These are phyloP conservation scores for Naganishia onofrii DNA, from an alignment of 768 basidiomycete genomes.

Conservation along the genomic window DNA sequence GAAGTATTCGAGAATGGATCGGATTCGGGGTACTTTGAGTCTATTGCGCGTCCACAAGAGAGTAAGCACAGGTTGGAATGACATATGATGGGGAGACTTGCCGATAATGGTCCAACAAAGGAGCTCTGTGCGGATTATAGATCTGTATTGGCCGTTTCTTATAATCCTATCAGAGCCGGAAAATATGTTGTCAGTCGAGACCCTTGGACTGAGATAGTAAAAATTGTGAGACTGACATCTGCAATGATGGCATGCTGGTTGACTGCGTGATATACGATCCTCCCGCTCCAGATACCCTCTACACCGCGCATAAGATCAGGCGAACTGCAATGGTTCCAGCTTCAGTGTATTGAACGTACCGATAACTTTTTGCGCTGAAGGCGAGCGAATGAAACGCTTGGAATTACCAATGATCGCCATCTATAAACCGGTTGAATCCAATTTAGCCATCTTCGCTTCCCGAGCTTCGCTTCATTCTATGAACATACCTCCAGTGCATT, in stretches of 20 bases:
- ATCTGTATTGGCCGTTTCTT: slow-evolving; percentile 87
- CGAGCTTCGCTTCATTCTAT: slow-evolving; percentile 21
- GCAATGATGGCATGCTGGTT: slow-evolving; percentile 85
- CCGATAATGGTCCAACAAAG: slow-evolving; percentile 94
- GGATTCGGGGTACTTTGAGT: slow-evolving; percentile 87
- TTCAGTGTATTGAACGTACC: slow-evolving; percentile 51
- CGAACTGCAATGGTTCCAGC: slow-evolving; percentile 66
- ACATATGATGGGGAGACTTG: slow-evolving; percentile 47
- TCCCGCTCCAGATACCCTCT: slow-evolving; percentile 58
- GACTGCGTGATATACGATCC: slow-evolving; percentile 69
- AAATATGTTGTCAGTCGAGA: slow-evolving; percentile 10
- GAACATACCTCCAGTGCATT: slow-evolving; percentile 71
- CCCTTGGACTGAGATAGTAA: neutral
- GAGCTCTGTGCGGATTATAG: slow-evolving; percentile 90
- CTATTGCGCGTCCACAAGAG: slow-evolving; percentile 50
- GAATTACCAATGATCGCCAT: slow-evolving; percentile 79
- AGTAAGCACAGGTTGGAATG: neutral
- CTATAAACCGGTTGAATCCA: slow-evolving; percentile 23
- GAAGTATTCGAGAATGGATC: slow-evolving; percentile 80
- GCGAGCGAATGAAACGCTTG: slow-evolving; percentile 83
- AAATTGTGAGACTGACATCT: slow-evolving; percentile 59
- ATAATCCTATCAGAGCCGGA: slow-evolving; percentile 66
- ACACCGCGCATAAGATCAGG: slow-evolving; percentile 37
- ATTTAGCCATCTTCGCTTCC: neutral
- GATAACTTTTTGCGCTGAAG: slow-evolving; percentile 86